These are phyloP conservation scores for Tetrahymena elliotti DNA, from an alignment of 73 alveolate species.

Conservation along the genomic window DNA sequence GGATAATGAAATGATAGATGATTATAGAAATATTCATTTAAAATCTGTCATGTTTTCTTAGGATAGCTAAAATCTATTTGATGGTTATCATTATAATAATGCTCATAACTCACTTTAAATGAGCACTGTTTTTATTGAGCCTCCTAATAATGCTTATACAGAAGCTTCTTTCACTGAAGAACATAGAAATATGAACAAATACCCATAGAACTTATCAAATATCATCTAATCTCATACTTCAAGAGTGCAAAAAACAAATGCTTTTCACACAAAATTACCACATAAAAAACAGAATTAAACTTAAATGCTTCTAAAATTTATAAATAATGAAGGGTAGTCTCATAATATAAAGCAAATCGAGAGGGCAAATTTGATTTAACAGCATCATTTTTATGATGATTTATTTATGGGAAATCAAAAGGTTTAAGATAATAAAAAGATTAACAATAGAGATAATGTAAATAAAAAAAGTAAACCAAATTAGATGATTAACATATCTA, in stretches of 20 bases:
- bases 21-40: neutral
- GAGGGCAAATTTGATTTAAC: neutral
- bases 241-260: neutral
- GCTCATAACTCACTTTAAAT: neutral
- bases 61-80: neutral
- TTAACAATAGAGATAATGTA: neutral
- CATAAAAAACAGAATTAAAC: neutral
- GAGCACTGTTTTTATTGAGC: neutral
- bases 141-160: neutral
- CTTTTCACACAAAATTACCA: neutral
- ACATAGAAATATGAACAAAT: neutral
- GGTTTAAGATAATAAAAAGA: neutral
- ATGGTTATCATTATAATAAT: neutral
- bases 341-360: neutral
- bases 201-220: neutral
- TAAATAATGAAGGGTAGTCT: neutral
- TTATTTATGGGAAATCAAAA: neutral
- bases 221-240: neutral
- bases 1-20: neutral
- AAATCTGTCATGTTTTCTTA: neutral
- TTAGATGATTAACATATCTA: neutral
- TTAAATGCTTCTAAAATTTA: neutral
- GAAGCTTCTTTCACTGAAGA: neutral
- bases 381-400: neutral
- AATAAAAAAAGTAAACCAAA: neutral